Base-by-base conservation (phyloP, 176 grass and related monocot genomes). In the Raddia distichophylla region DNA sequence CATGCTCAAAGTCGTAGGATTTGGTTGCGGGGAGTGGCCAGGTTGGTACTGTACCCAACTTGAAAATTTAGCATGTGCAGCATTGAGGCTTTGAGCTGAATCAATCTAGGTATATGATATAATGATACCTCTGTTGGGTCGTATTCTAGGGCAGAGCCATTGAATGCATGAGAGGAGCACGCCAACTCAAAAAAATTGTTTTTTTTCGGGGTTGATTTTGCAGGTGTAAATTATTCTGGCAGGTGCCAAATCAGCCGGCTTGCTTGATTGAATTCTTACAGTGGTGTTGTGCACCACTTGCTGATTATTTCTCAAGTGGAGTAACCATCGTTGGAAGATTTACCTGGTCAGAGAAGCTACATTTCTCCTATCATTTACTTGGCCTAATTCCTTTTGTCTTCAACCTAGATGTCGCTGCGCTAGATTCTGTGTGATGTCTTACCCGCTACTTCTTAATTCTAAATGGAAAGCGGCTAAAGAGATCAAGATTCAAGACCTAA, bases 401-500 rank as follows among this genome's bases (percentile, higher is more conserved):
- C 64, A 6, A 52, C 47, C 64, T 55, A 75, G 61, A 67, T 81
- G 69, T 75, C 43, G 10, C 77, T 47, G 34, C 70, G 55, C 45
- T 55, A 70, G 43, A 76, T 45, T 13, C 35, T 58, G 16, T 65
- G 66, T 15, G 15, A 64, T 70, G 22, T 62, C 34, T 51, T 63
- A 46, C 20, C 22, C 46, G 64, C 19, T 64, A 35, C 46, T 4
- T 10, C 12, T 44, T 50, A 27, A 51, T 27, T 77, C 17, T 40
- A 78, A 63, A 45, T 32, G 0, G n/a, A 33, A 53, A 71, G 64
- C 44, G n/a, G 2, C 56, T 62, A 78, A 52, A 75, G 47, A 52
- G 5, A 78, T 71, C 45, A 62, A 52, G 7, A 78, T 77, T 77
- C 74, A 69, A 70, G 33, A 57, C 73, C 64, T 69, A 83, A 56